phyloP scores from a whole-genome alignment of 2,329 filamentous ascomycete species.

The Sclerotinia spermophila region DNA sequence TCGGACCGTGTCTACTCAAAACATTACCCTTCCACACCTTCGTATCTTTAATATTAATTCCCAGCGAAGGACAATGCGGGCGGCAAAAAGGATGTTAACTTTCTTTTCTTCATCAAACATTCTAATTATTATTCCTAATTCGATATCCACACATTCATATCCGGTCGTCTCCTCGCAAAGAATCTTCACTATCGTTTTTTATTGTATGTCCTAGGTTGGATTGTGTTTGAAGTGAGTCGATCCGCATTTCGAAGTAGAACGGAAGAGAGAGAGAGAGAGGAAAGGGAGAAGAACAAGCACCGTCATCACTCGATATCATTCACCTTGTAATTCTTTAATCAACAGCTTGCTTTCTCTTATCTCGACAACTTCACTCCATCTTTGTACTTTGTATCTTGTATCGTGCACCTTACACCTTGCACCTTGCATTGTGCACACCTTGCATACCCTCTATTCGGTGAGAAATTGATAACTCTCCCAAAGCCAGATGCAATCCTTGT shows the following conservation, averaged over 20 bases:
- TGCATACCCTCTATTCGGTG: constrained; percentile 1
- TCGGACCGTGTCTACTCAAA: neutral
- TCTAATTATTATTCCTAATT: neutral
- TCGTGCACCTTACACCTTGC: neutral
- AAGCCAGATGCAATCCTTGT: neutral
- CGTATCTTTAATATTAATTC: constrained; percentile 1
- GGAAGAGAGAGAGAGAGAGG: neutral
- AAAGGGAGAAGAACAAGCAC: neutral
- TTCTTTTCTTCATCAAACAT: neutral
- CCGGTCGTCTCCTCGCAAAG: neutral
- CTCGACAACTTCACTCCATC: neutral
- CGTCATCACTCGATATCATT: too few relatives aligned
- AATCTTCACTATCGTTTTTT: neutral
- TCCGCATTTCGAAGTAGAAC: neutral
- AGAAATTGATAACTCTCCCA: neutral
- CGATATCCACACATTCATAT: neutral
- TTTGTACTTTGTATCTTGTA: neutral
- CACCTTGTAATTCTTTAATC: too few relatives aligned
- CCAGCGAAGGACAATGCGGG: neutral
- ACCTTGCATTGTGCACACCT: constrained; percentile 3
- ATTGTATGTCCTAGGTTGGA: neutral
- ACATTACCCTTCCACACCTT: neutral
- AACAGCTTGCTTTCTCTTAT: neutral
- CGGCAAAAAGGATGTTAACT: neutral
- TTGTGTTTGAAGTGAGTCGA: neutral